These are phyloP conservation scores for Dendrobium catenatum DNA, from an alignment of 106 monocot species.

Conservation along the genomic window DNA sequence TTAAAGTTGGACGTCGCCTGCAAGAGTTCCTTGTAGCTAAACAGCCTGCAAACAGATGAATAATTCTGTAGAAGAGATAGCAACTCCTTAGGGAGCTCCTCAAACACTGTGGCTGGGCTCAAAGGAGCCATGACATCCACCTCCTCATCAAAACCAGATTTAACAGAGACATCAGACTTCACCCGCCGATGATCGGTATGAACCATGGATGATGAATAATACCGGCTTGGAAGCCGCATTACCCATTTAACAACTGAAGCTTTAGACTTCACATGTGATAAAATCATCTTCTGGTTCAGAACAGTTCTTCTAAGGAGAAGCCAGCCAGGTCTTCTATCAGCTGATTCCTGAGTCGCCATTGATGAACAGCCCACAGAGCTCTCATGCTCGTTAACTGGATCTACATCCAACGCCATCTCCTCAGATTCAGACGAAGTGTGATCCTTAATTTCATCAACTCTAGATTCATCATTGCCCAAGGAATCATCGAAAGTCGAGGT, in stretches of 20 bases:
- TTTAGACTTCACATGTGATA: conserved; percentile 16
- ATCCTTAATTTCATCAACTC: not conserved
- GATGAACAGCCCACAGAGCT: not conserved
- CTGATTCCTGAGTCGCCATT: not conserved
- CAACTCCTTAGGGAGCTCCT: conserved; percentile 33
- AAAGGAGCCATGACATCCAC: conserved; percentile 3
- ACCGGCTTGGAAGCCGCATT: conserved; percentile 45
- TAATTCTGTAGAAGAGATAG: conserved; percentile 42
- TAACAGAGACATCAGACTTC: not conserved
- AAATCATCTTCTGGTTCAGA: conserved; percentile 9
- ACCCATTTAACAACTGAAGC: conserved; percentile 47
- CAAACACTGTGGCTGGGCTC: not conserved
- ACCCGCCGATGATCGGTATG: conserved; percentile 21
- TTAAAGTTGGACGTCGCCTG: conserved; percentile 63
- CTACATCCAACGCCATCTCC: conserved; percentile 15
- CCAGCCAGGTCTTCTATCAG: conserved; percentile 45
- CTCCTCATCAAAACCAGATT: conserved; percentile 3
- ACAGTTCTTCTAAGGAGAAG: conserved; percentile 35
- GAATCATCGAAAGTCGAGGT: not conserved
- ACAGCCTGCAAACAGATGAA: conserved; percentile 49
- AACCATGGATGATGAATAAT: conserved; percentile 15
- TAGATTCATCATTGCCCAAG: not conserved
- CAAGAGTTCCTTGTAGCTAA: conserved; percentile 50
- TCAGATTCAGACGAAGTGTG: conserved; percentile 7
- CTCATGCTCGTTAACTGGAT: conserved; percentile 5